These are phyloP conservation scores for Bjerkandera adusta DNA, from an alignment of 1,284 basidiomycete genomes.

Conservation along the genomic window DNA sequence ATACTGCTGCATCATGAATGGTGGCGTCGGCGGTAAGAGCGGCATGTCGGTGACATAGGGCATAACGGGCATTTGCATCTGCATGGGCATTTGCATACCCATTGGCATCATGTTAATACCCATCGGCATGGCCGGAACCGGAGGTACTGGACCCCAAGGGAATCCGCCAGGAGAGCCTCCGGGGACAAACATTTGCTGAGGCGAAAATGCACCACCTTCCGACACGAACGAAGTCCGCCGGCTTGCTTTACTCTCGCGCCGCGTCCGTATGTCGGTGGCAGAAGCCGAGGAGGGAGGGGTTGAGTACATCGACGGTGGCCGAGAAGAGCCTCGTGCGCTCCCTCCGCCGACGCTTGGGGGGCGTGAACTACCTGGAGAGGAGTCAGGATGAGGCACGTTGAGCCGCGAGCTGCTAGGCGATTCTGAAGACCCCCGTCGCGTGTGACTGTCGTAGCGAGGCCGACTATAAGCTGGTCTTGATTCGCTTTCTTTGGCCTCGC, in stretches of 20 bases:
- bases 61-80: conserved; percentile 21
- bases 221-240: conserved; percentile 46
- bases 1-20: conserved; percentile 68
- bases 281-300: conserved; percentile 51
- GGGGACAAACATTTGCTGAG: conserved; percentile 17
- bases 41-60: conserved; percentile 48
- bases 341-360: conserved; percentile 38
- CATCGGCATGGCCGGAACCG: conserved; percentile 31
- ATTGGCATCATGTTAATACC: conserved; percentile 28
- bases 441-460: conserved; percentile 22
- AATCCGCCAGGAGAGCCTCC: conserved; percentile 17
- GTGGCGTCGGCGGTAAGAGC: conserved; percentile 67
- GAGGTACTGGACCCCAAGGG: conserved; percentile 28
- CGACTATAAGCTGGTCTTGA: conserved; percentile 22
- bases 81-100: conserved; percentile 27
- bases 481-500: conserved; percentile 31
- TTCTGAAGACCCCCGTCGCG: conserved; percentile 40
- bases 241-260: conserved; percentile 29
- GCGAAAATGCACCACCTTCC: conserved; percentile 27
- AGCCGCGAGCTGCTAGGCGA: conserved; percentile 17
- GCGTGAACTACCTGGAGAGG: conserved; percentile 49
- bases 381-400: conserved; percentile 28
- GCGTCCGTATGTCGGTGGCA: conserved; percentile 42
- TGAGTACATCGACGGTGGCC: conserved; percentile 50
- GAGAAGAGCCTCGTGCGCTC: conserved; percentile 33